These are phyloP conservation scores for Pseudozyma pruni DNA, from an alignment of 1,284 basidiomycete species.

Conservation along the genomic window DNA sequence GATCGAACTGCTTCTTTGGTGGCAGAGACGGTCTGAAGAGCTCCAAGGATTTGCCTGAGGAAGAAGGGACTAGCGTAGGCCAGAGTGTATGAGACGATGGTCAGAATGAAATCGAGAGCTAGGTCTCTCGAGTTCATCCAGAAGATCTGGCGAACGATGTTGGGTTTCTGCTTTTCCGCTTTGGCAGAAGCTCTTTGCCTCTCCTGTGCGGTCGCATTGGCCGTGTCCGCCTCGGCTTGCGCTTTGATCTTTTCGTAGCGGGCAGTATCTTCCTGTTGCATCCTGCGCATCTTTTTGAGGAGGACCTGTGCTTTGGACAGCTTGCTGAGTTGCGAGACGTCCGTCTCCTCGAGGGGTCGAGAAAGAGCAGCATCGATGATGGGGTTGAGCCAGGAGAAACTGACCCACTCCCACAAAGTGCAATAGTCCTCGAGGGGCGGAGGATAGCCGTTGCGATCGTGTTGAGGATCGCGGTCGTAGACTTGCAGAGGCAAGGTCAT, in stretches of 20 bases:
- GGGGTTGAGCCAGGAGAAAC: constrained; percentile 78
- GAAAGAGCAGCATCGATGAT: constrained; percentile 19
- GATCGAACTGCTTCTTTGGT: not conserved
- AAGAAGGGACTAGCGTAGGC: constrained; percentile 50
- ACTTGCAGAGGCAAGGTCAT: constrained; percentile 34
- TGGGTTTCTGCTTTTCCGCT: constrained; percentile 30
- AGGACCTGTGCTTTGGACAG: constrained; percentile 32
- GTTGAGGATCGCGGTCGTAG: constrained; percentile 27
- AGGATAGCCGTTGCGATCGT: constrained; percentile 46
- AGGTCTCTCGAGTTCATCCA: constrained; percentile 46
- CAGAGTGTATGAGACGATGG: constrained; percentile 45
- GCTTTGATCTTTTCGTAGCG: constrained; percentile 13
- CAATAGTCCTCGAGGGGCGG: constrained; percentile 79
- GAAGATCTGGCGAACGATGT: constrained; percentile 24
- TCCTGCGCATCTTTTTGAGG: constrained; percentile 26
- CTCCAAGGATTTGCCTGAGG: constrained; percentile 44
- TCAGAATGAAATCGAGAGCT: constrained; percentile 33
- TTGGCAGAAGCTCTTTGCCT: constrained; percentile 19
- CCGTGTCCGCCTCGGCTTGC: constrained; percentile 2
- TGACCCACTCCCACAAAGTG: constrained; percentile 80
- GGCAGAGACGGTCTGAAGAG: constrained; percentile 10
- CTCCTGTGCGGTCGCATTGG: not conserved
- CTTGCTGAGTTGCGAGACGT: constrained; percentile 47
- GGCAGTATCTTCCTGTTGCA: constrained; percentile 11
- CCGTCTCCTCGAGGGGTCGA: constrained; percentile 42